These are phyloP conservation scores for Cinnamomum chago DNA, from an alignment of 164 flowering plant genomes.

Conservation along the genomic window DNA sequence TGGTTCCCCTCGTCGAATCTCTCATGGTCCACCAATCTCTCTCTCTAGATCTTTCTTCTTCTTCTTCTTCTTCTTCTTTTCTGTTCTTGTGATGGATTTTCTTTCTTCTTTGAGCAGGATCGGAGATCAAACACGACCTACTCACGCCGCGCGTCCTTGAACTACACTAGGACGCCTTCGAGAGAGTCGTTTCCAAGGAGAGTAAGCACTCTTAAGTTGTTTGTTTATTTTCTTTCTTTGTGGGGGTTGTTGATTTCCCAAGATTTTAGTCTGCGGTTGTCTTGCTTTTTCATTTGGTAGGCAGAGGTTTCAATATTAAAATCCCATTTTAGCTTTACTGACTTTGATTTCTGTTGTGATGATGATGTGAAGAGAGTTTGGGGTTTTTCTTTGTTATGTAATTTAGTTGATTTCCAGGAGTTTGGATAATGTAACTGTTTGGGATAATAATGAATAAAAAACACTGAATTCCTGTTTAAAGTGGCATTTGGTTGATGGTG, in stretches of 20 bases:
- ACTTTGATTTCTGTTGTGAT: too few relatives aligned
- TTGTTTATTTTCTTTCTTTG: too few relatives aligned
- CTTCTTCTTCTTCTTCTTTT: neutral
- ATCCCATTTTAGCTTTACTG: too few relatives aligned
- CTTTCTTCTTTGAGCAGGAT: slow-evolving; percentile 34
- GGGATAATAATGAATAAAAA: too few relatives aligned
- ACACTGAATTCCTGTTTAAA: too few relatives aligned
- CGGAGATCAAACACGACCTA: slow-evolving; percentile 63
- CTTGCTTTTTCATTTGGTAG: neutral
- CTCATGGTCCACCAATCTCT: slow-evolving; percentile 40
- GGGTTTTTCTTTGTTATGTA: too few relatives aligned
- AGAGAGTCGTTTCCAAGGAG: slow-evolving; percentile 54
- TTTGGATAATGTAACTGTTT: too few relatives aligned
- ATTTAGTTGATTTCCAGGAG: too few relatives aligned
- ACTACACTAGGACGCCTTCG: slow-evolving; percentile 83
- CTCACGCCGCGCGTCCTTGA: slow-evolving; percentile 74
- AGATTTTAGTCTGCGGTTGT: neutral
- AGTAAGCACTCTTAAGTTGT: slow-evolving; percentile 28
- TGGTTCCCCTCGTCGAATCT: slow-evolving; percentile 86
- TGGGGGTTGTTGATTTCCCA: too few relatives aligned
- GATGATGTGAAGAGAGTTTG: too few relatives aligned
- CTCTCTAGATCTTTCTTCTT: slow-evolving; percentile 15
- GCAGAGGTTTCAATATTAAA: too few relatives aligned
- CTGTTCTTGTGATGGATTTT: neutral
- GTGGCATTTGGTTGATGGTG: too few relatives aligned